phyloP scores from a whole-genome alignment of 257 asterid species.

The Anisodus tanguticus region DNA sequence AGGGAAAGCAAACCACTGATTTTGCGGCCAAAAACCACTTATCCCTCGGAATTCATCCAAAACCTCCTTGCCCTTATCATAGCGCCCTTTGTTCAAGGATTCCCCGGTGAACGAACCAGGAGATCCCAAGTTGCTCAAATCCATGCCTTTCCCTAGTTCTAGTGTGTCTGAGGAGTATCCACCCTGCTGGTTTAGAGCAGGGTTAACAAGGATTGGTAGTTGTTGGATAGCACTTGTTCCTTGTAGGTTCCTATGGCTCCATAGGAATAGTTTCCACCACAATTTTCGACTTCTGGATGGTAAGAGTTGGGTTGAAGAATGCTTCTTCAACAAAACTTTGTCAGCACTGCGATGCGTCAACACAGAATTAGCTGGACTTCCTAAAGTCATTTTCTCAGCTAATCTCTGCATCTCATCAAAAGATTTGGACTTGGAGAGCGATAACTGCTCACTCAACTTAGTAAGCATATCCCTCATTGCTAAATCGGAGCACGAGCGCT shows the following conservation, averaged over 20 bases:
- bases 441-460: slow-evolving; percentile 42
- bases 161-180: slow-evolving; percentile 79
- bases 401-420: slow-evolving; percentile 58
- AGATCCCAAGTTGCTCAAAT: slow-evolving; percentile 41
- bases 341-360: slow-evolving; percentile 64
- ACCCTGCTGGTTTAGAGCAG: slow-evolving; percentile 55
- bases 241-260: slow-evolving; percentile 80
- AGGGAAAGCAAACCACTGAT: slow-evolving; percentile 84
- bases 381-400: slow-evolving; percentile 39
- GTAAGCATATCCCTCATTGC: slow-evolving; percentile 43
- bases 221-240: slow-evolving; percentile 36
- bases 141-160: slow-evolving; percentile 51
- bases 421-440: slow-evolving; percentile 49
- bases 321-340: slow-evolving; percentile 75
- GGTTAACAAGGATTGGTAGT: slow-evolving; percentile 39
- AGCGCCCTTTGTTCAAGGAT: slow-evolving; percentile 36
- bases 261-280: slow-evolving; percentile 79
- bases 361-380: slow-evolving; percentile 55
- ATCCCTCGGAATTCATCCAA: slow-evolving; percentile 58
- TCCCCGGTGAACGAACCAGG: slow-evolving; percentile 46
- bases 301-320: slow-evolving; percentile 74
- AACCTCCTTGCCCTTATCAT: slow-evolving; percentile 38
- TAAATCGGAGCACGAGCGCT: slow-evolving; percentile 70
- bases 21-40: slow-evolving; percentile 77
- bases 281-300: slow-evolving; percentile 74